Percentiles rank a stretch among this genome's conserved stretches.
Conservation (phyloP, 306 rosid genomes). For the Calophaca sinica region DNA sequence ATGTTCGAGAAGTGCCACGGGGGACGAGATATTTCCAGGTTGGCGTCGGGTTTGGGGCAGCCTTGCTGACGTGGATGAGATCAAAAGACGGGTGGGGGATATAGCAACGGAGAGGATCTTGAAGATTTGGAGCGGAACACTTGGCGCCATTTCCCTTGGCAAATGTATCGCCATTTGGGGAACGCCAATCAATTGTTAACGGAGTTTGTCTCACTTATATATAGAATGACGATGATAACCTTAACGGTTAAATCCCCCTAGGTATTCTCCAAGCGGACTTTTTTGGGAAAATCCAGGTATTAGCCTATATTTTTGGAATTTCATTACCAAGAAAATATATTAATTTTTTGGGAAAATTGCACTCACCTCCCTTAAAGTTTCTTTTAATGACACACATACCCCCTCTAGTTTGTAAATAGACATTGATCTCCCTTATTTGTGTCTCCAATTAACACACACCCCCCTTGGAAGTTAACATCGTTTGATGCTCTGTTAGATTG, state of each 20-base stretch:
- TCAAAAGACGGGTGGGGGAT: slow-evolving; percentile 60
- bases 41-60: slow-evolving; percentile 20
- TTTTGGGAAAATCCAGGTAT: no score
- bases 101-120: slow-evolving; percentile 42
- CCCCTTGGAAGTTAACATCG: no score
- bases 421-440: no score
- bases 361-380: no score
- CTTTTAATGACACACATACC: no score
- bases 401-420: no score
- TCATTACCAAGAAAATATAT: no score
- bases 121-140: slow-evolving; percentile 55
- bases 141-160: slow-evolving; percentile 34
- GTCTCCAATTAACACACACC: no score
- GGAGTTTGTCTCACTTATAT: not conserved
- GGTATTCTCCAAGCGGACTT: not conserved
- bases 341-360: no score
- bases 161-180: not conserved
- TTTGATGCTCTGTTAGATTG: no score
- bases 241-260: not conserved
- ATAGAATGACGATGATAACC: slow-evolving; percentile 1
- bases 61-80: slow-evolving; percentile 57
- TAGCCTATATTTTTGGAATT: no score
- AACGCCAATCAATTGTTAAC: not conserved
- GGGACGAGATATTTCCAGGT: slow-evolving; percentile 68
- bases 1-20: slow-evolving; percentile 54